A percentile compares a stretch with the other conserved stretches of the same genome.
These are phyloP conservation scores for Cryptococcus sp. DNA, from an alignment of 1,284 basidiomycete species.

Conservation along the genomic window DNA sequence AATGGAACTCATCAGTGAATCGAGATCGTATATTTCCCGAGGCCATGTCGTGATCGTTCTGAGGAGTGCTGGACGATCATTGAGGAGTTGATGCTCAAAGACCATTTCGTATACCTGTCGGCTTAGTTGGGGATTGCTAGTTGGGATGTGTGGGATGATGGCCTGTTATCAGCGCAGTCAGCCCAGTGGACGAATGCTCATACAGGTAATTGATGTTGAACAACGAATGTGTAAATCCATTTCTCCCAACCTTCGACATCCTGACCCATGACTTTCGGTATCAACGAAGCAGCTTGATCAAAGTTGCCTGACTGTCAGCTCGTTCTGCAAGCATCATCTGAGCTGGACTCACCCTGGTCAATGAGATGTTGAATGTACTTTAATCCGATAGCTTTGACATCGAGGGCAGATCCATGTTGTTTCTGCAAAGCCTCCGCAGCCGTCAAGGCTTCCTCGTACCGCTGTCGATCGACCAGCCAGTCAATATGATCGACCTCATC, in stretches of 20 bases:
- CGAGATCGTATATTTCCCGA: conserved; percentile 79
- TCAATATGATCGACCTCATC: conserved; percentile 85
- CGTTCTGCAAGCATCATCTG: background rate
- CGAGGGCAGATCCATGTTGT: conserved; percentile 51
- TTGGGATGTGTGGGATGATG: conserved; percentile 87
- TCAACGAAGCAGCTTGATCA: conserved; percentile 75
- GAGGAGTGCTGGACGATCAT: conserved; percentile 66
- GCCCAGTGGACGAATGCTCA: conserved; percentile 16
- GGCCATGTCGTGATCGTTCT: conserved; percentile 85
- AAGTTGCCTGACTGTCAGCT: conserved; percentile 61
- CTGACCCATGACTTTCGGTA: conserved; percentile 77
- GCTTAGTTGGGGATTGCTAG: conserved; percentile 70
- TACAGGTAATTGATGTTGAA: conserved; percentile 75
- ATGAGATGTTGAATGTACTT: conserved; percentile 78
- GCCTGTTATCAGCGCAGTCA: conserved; percentile 42
- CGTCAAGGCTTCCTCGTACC: conserved; percentile 84
- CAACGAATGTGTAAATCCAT: conserved; percentile 88
- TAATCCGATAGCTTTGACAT: conserved; percentile 72
- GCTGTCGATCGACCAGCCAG: conserved; percentile 82
- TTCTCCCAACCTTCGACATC: conserved; percentile 84
- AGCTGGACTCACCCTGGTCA: conserved; percentile 60
- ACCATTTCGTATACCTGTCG: conserved; percentile 93
- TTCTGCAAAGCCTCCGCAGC: conserved; percentile 65
- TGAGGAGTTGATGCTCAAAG: conserved; percentile 75
- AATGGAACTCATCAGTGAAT: conserved; percentile 80